phyloP scores from a whole-genome alignment of 306 rosid genomes.

The Ammopiptanthus mongolicus region DNA sequence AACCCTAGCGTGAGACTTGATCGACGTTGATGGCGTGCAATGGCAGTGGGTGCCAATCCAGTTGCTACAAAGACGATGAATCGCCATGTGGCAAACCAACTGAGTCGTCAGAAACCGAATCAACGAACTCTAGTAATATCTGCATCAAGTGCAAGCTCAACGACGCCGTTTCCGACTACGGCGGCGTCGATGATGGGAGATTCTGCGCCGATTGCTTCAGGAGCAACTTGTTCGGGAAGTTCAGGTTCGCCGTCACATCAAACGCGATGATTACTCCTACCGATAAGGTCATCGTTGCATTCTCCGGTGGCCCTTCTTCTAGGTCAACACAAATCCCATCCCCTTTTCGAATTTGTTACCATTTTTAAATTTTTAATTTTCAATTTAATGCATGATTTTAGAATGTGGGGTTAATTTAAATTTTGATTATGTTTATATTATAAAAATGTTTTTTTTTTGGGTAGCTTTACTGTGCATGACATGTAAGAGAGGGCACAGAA shows the following conservation, averaged over 20 bases:
- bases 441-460: slow-evolving; percentile 21
- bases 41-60: slow-evolving; percentile 64
- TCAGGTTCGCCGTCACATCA: slow-evolving; percentile 71
- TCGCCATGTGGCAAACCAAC: background rate
- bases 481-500: slow-evolving; percentile 66
- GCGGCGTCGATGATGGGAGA: slow-evolving; percentile 56
- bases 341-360: too few species aligned
- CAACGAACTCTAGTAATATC: slow-evolving; percentile 17
- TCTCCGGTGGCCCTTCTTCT: slow-evolving; percentile 93
- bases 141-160: slow-evolving; percentile 80
- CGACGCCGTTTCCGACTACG: slow-evolving; percentile 50
- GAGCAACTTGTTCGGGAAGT: slow-evolving; percentile 68
- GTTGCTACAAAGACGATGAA: slow-evolving; percentile 59
- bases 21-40: slow-evolving; percentile 68
- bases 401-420: background rate
- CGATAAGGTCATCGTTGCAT: slow-evolving; percentile 84
- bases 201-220: slow-evolving; percentile 77
- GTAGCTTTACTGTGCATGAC: slow-evolving; percentile 75
- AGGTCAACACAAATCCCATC: slow-evolving; percentile 38
- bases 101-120: background rate
- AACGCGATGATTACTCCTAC: slow-evolving; percentile 86
- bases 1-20: background rate
- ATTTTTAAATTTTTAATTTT: background rate
- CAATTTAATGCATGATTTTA: background rate
- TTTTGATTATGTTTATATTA: background rate